Percentiles rank a stretch among this genome's conserved stretches.
Conservation (phyloP, 495 filamentous ascomycete species). For the Penicillium argentinense region DNA sequence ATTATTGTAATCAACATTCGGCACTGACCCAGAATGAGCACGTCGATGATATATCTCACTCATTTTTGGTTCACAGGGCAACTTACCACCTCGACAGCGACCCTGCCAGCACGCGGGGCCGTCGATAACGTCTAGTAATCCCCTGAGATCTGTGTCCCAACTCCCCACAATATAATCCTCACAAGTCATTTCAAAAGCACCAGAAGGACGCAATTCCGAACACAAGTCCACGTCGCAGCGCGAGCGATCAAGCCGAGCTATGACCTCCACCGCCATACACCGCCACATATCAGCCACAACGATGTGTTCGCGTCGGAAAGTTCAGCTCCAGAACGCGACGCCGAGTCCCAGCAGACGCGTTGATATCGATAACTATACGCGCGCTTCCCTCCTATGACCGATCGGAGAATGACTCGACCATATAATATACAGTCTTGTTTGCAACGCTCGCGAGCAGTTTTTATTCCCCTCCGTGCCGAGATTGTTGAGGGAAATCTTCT, state of each 20-base stretch:
- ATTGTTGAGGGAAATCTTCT: not conserved
- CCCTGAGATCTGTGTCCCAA: no score
- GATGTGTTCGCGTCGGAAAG: not conserved
- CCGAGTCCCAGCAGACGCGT: not conserved
- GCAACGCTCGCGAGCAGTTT: not conserved
- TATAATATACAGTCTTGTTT: not conserved
- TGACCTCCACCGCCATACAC: not conserved
- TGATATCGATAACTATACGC: not conserved
- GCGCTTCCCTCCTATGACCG: not conserved
- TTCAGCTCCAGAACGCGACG: not conserved
- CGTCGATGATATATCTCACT: not conserved
- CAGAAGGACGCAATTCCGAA: not conserved
- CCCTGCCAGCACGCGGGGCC: not conserved
- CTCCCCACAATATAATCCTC: not conserved
- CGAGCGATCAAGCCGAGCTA: not conserved
- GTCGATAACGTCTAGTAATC: not conserved
- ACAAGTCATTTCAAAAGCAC: not conserved
- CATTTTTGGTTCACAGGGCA: not conserved
- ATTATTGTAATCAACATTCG: not conserved
- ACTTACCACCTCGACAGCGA: not conserved
- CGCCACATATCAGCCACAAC: not conserved
- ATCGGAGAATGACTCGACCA: not conserved
- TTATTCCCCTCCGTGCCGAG: not conserved
- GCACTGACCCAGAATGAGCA: not conserved
- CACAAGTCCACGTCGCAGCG: not conserved